Conservation (phyloP, 257 asterid species). For the Eucommia ulmoides region DNA sequence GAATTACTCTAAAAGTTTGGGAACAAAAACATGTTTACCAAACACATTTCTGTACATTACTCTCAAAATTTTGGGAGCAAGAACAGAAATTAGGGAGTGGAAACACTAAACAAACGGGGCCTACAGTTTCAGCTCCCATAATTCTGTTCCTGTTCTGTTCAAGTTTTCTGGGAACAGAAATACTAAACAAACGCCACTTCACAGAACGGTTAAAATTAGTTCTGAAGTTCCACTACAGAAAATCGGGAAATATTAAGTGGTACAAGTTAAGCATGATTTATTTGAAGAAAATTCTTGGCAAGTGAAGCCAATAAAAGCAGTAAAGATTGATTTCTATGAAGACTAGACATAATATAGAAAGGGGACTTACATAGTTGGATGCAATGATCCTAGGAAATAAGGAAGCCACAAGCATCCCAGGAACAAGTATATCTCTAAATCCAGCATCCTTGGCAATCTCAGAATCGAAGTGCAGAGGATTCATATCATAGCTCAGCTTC, state of each 20-base stretch:
- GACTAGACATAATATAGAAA: neutral
- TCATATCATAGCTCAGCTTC: slow-evolving; percentile 46
- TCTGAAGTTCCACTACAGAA: neutral
- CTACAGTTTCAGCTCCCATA: no score
- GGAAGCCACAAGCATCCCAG: slow-evolving; percentile 77
- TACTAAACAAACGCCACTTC: neutral
- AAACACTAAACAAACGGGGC: no score
- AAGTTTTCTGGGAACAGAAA: neutral
- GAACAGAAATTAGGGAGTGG: no score
- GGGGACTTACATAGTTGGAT: slow-evolving; percentile 45
- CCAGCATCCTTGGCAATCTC: slow-evolving; percentile 52
- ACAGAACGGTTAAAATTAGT: neutral
- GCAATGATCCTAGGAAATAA: slow-evolving; percentile 78
- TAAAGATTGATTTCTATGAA: neutral
- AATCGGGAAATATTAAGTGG: neutral
- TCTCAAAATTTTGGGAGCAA: no score
- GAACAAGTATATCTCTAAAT: slow-evolving; percentile 38
- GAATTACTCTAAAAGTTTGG: no score
- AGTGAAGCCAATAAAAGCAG: neutral
- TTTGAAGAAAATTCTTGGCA: neutral
- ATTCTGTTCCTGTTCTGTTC: no score
- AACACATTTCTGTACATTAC: no score
- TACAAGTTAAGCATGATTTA: neutral
- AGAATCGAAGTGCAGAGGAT: slow-evolving; percentile 66
- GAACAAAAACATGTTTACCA: no score